These are phyloP conservation scores for Schizochytrium sp. DNA, from an alignment of 108 stramenopile species.

Conservation along the genomic window DNA sequence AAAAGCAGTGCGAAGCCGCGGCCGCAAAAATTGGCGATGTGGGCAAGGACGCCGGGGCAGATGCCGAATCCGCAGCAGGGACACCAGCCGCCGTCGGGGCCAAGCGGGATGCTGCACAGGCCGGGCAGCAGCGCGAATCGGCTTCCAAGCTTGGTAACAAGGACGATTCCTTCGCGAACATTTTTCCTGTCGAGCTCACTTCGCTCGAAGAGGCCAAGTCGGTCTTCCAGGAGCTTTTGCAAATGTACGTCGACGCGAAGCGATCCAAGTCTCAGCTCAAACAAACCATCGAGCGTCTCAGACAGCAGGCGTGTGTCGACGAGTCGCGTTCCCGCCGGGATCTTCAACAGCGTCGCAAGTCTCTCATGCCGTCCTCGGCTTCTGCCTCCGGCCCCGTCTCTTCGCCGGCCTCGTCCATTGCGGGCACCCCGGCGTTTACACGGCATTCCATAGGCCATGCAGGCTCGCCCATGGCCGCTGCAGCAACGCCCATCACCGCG, in stretches of 20 bases:
- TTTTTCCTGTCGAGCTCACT: background rate
- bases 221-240: background rate
- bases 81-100: too few relatives aligned
- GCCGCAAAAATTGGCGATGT: background rate
- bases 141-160: background rate
- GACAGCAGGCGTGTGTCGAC: background rate
- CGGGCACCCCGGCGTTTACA: background rate
- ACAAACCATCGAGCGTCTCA: background rate
- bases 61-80: background rate
- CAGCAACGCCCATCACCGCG: background rate
- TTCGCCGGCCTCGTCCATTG: background rate
- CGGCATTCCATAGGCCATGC: background rate
- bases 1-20: background rate
- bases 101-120: too few relatives aligned
- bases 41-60: background rate
- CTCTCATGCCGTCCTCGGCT: background rate
- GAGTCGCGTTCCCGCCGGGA: background rate
- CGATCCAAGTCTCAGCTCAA: background rate
- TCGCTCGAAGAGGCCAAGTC: background rate
- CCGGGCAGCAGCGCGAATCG: too few relatives aligned
- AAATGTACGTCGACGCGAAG: conserved; percentile 1
- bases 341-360: conserved; percentile 4
- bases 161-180: background rate
- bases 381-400: background rate
- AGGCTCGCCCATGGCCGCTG: background rate